Base-by-base conservation (phyloP, 129 eudicot species). In the Lactuca saligna region DNA sequence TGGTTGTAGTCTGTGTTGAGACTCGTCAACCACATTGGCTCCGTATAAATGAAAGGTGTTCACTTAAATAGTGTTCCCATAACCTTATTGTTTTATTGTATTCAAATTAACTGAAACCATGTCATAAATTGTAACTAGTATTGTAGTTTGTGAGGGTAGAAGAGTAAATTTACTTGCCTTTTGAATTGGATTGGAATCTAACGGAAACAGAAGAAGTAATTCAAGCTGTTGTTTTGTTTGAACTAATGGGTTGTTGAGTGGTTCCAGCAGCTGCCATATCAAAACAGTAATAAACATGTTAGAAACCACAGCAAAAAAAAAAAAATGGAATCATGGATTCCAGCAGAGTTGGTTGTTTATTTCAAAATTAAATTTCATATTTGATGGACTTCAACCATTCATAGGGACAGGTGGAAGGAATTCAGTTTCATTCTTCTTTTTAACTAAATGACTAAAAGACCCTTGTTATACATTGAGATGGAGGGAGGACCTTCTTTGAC, bases 171-270 rank as follows among this genome's bases (percentile, higher is more conserved):
- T 7, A 56, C 86, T 76, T 71, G 68, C 97, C 97, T 88, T 85
- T 91, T 91, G 54, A 91, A 91, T 77, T 91, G 97, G 75, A 91
- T 88, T 69, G 88, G 94, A 72, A 91, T 73, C 97, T 96, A 91
- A 70, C 97, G 97, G 71, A 91, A 91, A 79, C 97, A 91, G 71
- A 91, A 91, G 29, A 25, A 25, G 29, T 25, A 25, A 25, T 25
- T 25, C 29, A 25, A 75, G 86, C 97, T 88, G 35, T 91, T 95
- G 10, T 82, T 80, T 79, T 88, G 89, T 78, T 76, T 64, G 38
- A 91, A 86, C 77, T 88, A 86, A 76, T 38, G 96, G 97, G 73
- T 72, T 68, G 81, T 63, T 71, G 86, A 20, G 20, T 20, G 20
- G 57, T 72, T 91, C 97, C 44, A 91, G 91, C 82, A 91, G 83